Conservation (phyloP, 1,284 basidiomycete species). For the Fomitopsis betulina region DNA sequence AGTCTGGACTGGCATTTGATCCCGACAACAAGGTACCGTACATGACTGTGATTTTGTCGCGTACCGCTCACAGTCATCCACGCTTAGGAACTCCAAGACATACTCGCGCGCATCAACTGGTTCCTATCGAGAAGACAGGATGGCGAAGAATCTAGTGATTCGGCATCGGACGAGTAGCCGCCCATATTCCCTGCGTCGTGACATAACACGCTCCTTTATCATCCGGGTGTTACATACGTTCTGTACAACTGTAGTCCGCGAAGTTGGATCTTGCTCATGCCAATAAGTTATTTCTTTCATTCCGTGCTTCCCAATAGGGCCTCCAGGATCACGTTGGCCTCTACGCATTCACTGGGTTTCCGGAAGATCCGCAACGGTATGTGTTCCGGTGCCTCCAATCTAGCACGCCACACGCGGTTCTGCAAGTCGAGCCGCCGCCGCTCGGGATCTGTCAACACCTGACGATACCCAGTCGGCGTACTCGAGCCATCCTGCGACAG, state of each 20-base stretch:
- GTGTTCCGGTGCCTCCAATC: slow-evolving; percentile 47
- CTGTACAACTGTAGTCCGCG: not conserved
- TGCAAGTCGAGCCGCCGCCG: slow-evolving; percentile 54
- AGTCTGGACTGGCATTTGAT: slow-evolving; percentile 86
- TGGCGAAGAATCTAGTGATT: slow-evolving; percentile 1
- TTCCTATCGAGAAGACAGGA: slow-evolving; percentile 10
- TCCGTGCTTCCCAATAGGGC: slow-evolving; percentile 11
- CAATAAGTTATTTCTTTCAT: slow-evolving; percentile 8
- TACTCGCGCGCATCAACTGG: slow-evolving; percentile 19
- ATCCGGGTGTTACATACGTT: slow-evolving; percentile 1
- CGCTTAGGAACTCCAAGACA: slow-evolving; percentile 21
- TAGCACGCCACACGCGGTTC: slow-evolving; percentile 53
- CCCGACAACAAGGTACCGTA: slow-evolving; percentile 69
- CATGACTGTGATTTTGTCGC: not conserved
- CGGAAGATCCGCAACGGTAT: slow-evolving; percentile 62
- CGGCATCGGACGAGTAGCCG: slow-evolving; percentile 1
- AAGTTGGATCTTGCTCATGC: not conserved
- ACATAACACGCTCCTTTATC: slow-evolving; percentile 13
- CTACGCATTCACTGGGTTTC: slow-evolving; percentile 61
- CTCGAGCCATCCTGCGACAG: slow-evolving; percentile 4
- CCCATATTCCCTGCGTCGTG: slow-evolving; percentile 19
- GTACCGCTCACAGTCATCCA: not conserved
- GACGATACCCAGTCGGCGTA: slow-evolving; percentile 4
- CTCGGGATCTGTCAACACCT: slow-evolving; percentile 42
- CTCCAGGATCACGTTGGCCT: slow-evolving; percentile 35